Percentiles rank a stretch among this genome's conserved stretches.
Conservation (phyloP, 2,329 filamentous ascomycete genomes). For the Penicillium sp. region DNA sequence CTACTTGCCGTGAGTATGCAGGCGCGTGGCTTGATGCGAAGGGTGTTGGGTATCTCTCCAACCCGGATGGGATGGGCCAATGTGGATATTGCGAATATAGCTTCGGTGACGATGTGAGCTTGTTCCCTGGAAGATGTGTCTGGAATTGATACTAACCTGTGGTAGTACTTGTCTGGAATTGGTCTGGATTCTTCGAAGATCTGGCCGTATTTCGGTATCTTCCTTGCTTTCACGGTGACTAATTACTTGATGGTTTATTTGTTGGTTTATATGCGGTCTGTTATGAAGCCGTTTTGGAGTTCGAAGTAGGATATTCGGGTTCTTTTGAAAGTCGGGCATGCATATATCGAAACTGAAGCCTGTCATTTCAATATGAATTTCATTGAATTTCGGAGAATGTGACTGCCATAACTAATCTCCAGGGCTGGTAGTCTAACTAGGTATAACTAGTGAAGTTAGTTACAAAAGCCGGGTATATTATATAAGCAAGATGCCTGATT, state of each 20-base stretch:
- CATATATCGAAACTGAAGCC: neutral
- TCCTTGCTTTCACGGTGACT: slow-evolving; percentile 32
- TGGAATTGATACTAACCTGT: slow-evolving; percentile 1
- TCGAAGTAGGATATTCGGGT: slow-evolving; percentile 1
- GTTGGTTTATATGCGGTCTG: slow-evolving; percentile 35
- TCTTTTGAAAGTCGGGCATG: neutral
- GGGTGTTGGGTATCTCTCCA: slow-evolving; percentile 68
- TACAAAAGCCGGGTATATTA: no score
- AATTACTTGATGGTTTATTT: slow-evolving; percentile 38
- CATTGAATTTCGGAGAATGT: no score
- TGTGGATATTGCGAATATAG: slow-evolving; percentile 80
- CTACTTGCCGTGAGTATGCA: slow-evolving; percentile 74
- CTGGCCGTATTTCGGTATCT: slow-evolving; percentile 38
- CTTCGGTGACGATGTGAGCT: slow-evolving; percentile 34
- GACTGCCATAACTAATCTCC: no score
- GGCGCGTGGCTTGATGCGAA: slow-evolving; percentile 62
- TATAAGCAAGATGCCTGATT: no score
- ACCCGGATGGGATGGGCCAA: slow-evolving; percentile 56
- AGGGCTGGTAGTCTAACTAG: no score
- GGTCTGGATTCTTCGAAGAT: slow-evolving; percentile 33
- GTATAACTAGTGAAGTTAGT: no score
- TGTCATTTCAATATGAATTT: neutral
- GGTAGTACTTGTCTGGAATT: slow-evolving; percentile 31
- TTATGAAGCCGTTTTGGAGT: slow-evolving; percentile 31
- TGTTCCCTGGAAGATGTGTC: neutral